These are phyloP conservation scores for Moniliophthora roreri DNA, from an alignment of 1,284 basidiomycete genomes.

Conservation along the genomic window DNA sequence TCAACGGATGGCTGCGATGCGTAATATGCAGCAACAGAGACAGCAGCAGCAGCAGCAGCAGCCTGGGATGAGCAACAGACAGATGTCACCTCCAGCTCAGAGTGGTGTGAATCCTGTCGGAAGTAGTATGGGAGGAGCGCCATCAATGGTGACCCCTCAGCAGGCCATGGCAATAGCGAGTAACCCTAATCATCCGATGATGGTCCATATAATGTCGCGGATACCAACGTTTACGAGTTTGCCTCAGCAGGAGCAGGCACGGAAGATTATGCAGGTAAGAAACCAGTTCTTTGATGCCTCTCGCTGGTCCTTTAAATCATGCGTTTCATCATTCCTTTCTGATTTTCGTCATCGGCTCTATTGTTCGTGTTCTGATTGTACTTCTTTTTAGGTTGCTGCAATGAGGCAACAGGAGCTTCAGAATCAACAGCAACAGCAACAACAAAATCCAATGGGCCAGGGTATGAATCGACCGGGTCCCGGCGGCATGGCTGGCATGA, in stretches of 20 bases:
- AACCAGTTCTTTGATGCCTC: constrained; percentile 33
- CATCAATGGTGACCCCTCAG: constrained; percentile 24
- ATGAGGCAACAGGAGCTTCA: background rate
- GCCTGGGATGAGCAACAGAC: constrained; percentile 24
- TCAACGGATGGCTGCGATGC: constrained; percentile 9
- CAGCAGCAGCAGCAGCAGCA: constrained; percentile 26
- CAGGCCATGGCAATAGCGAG: constrained; percentile 52
- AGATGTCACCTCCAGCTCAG: constrained; percentile 42
- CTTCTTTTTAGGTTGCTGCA: background rate
- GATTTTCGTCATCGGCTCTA: constrained; percentile 6
- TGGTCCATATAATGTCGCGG: constrained; percentile 50
- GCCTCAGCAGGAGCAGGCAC: constrained; percentile 54
- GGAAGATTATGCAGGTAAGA: constrained; percentile 53
- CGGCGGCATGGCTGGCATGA: constrained; percentile 15
- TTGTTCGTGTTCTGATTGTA: background rate
- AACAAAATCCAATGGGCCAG: constrained; percentile 16
- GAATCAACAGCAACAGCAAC: constrained; percentile 25
- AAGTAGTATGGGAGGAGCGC: constrained; percentile 7
- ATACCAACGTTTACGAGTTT: constrained; percentile 55
- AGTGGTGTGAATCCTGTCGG: constrained; percentile 21
- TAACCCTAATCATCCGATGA: constrained; percentile 54
- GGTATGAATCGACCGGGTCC: background rate
- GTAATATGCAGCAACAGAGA: constrained; percentile 14
- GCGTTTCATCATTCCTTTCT: constrained; percentile 12
- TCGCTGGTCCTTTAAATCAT: background rate